Conservation (phyloP, 2,329 filamentous ascomycete species). For the Fusarium sp. region DNA sequence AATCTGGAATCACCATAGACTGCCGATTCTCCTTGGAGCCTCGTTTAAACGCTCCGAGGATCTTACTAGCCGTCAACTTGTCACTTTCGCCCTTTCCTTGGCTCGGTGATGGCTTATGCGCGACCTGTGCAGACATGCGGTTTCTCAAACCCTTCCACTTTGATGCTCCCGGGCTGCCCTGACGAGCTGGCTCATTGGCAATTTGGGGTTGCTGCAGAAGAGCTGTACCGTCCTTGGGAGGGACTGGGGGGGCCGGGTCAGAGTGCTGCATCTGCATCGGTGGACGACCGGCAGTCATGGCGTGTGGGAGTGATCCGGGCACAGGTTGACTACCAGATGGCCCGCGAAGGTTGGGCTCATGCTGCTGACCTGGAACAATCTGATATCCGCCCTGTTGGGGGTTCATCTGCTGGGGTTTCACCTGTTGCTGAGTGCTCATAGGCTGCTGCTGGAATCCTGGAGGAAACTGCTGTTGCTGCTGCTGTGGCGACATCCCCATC, state of each 20-base stretch:
- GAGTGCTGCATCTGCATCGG: constrained; percentile 33
- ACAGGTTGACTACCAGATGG: constrained; percentile 11
- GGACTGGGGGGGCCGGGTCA: constrained; percentile 12
- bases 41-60: constrained; percentile 49
- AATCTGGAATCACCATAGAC: constrained; percentile 22
- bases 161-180: constrained; percentile 40
- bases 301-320: constrained; percentile 23
- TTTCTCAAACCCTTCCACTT: constrained; percentile 51
- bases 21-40: constrained; percentile 45
- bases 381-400: constrained; percentile 21
- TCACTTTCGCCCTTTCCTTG: constrained; percentile 36
- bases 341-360: constrained; percentile 7
- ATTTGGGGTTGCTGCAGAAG: constrained; percentile 12
- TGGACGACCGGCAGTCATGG: constrained; percentile 17
- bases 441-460: constrained; percentile 23
- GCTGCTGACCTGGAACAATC: constrained; percentile 27
- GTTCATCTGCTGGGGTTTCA: neutral
- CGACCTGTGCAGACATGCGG: constrained; percentile 48
- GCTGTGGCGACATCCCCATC: constrained; percentile 23
- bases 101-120: constrained; percentile 28
- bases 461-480: constrained; percentile 25
- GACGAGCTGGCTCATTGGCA: constrained; percentile 19
- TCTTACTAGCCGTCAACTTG: constrained; percentile 43
- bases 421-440: neutral
- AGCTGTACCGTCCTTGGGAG: constrained; percentile 20